Conservation (phyloP, 1,284 basidiomycete species). For the Malassezia slooffiae region DNA sequence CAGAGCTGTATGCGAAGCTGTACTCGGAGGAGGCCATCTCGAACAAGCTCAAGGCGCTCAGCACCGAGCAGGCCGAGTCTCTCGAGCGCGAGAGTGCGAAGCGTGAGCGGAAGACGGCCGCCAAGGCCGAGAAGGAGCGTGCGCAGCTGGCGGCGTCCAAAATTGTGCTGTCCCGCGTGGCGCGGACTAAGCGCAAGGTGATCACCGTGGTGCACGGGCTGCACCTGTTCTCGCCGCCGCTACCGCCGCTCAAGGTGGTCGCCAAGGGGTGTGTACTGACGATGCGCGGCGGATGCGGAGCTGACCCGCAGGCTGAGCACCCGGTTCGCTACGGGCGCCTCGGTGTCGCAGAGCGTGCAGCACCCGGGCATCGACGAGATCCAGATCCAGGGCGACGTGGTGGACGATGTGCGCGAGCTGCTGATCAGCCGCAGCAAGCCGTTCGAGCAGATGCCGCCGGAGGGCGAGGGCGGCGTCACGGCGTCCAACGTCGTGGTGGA, state of each 20-base stretch:
- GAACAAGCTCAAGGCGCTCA: constrained; percentile 32
- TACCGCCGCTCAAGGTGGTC: constrained; percentile 40
- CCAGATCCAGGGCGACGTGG: constrained; percentile 44
- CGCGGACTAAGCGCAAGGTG: constrained; percentile 43
- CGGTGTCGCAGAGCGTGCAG: constrained; percentile 38
- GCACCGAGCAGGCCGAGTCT: constrained; percentile 41
- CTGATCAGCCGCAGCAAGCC: constrained; percentile 35
- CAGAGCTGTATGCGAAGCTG: constrained; percentile 23
- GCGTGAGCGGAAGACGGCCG: constrained; percentile 43
- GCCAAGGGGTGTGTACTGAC: constrained; percentile 34
- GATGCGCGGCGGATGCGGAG: background rate
- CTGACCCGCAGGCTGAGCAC: constrained; percentile 25
- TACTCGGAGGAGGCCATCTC: constrained; percentile 40
- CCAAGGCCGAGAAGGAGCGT: constrained; percentile 38
- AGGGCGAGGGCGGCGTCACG: constrained; percentile 27
- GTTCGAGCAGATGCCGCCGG: constrained; percentile 36
- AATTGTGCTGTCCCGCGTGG: constrained; percentile 36
- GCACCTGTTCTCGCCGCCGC: constrained; percentile 40
- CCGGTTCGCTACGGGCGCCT: constrained; percentile 41
- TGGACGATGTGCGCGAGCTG: constrained; percentile 34
- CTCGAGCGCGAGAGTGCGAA: constrained; percentile 40
- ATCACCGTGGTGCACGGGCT: constrained; percentile 38
- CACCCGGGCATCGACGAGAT: constrained; percentile 43
- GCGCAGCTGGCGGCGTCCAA: constrained; percentile 30
- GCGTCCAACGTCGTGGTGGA: constrained; percentile 40